Evolutionary conservation across 208 protist species (phyloP).

Genomic region (Acanthamoeba lenticulata): DNA sequence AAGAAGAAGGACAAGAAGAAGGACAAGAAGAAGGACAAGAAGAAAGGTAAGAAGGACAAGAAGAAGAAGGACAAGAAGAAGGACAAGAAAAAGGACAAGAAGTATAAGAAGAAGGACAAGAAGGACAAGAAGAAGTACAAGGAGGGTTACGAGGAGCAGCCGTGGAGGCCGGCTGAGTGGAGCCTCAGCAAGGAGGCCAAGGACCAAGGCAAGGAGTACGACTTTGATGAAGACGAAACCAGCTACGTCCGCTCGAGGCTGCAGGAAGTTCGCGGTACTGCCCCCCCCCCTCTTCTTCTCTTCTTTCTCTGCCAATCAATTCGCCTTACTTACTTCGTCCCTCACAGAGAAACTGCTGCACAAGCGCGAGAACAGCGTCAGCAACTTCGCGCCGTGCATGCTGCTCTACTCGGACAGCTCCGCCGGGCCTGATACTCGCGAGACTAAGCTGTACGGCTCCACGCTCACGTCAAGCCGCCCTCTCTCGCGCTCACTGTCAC

Average conservation of each 20-base stretch:
- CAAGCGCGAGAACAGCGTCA: not conserved
- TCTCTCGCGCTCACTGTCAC: not conserved
- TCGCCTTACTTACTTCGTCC: not conserved
- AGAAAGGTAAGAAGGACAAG: not conserved
- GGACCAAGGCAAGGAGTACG: not conserved
- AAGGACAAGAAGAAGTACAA: slow-evolving; percentile 29
- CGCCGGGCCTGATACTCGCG: not conserved
- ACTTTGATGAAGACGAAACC: not conserved
- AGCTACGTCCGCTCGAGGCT: not conserved
- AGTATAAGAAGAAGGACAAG: not conserved
- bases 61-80: not conserved
- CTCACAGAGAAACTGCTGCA: not conserved
- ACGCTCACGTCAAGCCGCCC: no score
- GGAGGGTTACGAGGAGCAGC: not conserved
- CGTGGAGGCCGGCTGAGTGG: not conserved
- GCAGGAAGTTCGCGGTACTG: not conserved
- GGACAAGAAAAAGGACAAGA: slow-evolving; percentile 20
- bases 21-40: not conserved
- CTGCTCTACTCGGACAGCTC: not conserved
- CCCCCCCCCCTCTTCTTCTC: not conserved
- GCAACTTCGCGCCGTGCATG: slow-evolving; percentile 1
- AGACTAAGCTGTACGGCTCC: not conserved
- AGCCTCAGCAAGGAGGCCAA: not conserved
- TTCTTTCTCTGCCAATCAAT: not conserved
- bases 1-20: not conserved